Evolutionary conservation across 164 flowering plant genomes (phyloP).

Genomic region (Litsea cubeba): DNA sequence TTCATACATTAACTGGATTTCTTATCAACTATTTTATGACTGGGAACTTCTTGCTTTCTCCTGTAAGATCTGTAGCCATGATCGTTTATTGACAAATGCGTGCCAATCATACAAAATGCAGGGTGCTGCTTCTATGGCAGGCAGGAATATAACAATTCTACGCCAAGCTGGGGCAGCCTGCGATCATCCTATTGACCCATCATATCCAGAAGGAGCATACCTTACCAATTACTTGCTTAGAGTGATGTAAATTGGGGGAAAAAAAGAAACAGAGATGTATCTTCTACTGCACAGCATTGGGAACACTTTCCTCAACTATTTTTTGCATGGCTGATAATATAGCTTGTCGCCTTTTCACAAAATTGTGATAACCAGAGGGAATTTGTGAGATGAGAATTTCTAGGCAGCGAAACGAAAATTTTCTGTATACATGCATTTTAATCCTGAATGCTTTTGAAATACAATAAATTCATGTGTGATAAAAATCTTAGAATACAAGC

Average conservation of each 20-base stretch:
- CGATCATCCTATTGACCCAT: slow-evolving; percentile 92
- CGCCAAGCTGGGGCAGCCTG: slow-evolving; percentile 85
- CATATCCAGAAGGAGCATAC: slow-evolving; percentile 88
- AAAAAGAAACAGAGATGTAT: no score
- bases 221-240: slow-evolving; percentile 73
- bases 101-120: slow-evolving; percentile 14
- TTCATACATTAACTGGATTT: no score
- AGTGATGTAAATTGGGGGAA: slow-evolving; percentile 36
- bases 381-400: background rate
- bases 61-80: background rate
- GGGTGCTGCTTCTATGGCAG: slow-evolving; percentile 82
- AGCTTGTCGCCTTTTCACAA: background rate
- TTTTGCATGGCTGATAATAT: background rate
- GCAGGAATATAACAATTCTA: slow-evolving; percentile 59
- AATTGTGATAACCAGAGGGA: background rate
- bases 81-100: background rate
- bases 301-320: background rate
- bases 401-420: background rate
- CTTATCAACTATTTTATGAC: background rate
- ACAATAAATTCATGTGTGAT: background rate
- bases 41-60: background rate
- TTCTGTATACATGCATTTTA: background rate
- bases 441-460: background rate
- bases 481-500: background rate
- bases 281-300: background rate